Evolutionary conservation across 1,284 basidiomycete genomes (phyloP), one percentile per base, ranked within the genome.

Genomic region (Leucoagaricus sp.): DNA sequence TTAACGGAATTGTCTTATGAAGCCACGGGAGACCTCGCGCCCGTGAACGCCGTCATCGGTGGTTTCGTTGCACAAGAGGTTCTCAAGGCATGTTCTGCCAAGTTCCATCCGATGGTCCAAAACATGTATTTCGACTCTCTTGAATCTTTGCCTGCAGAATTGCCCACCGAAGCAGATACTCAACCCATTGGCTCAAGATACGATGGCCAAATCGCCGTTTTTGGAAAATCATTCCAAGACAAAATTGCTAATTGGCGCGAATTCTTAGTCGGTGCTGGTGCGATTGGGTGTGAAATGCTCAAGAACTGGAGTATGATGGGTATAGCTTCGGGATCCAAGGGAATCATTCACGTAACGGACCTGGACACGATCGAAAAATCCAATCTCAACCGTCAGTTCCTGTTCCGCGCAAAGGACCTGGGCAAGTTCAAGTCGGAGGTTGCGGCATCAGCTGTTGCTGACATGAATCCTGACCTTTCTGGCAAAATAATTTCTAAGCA

Each of bases 241-340:
- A 98, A 94, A 80, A 90, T 99, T 58, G 83, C 86, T 53, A 92
- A 94, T 69, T 87, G 94, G 70, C 84, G 92, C 42, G 93, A 99
- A 70, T 99, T 99, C 84, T 83, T 99, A 28, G 97, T 99, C 52
- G 97, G 97, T 7, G 90, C 96, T 21, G 97, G 97, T 58, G 97
- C 97, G 45, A 99, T 99, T 70, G 97, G 97, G 23, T 99, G 98
- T 69, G 97, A 99, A 76, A 99, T 99, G 97, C 78, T 99, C 68
- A 99, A 99, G 82, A 99, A 99, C 75, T 99, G 97, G 97, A 91
- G 93, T 66, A 95, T 99, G 94, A 98, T 99, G 85, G 97, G 97
- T 63, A 79, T 99, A 47, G 96, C 86, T 12, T 84, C 89, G 40
- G 94, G 93, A 2, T 79, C 86, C 13, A 78, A 88, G 53, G 97